Percentiles rank a stretch among this genome's conserved stretches.
Evolutionary conservation across 352 stramenopile genomes (phyloP).

Genomic region (Nothophytophthora sp.): DNA sequence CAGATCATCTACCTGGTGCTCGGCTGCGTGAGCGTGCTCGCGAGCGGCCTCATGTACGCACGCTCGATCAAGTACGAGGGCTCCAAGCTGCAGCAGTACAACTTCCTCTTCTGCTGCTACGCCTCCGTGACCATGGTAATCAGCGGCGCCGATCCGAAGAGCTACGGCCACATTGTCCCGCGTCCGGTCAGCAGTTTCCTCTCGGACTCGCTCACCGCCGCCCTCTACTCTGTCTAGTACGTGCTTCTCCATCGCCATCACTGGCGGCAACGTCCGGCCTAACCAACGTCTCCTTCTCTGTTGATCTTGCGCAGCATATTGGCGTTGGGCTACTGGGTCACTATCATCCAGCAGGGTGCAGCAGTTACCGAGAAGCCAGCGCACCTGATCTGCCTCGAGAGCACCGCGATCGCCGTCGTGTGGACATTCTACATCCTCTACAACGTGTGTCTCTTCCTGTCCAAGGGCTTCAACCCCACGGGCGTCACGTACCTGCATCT

Average conservation of each 20-base stretch:
- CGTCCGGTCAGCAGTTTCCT: slow-evolving; percentile 36
- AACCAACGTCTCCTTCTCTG: slow-evolving; percentile 2
- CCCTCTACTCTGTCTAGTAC: slow-evolving; percentile 49
- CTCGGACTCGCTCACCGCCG: slow-evolving; percentile 39
- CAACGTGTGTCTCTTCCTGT: slow-evolving; percentile 33
- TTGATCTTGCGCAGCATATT: slow-evolving; percentile 24
- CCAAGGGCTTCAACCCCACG: slow-evolving; percentile 36
- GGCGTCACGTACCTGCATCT: slow-evolving; percentile 34
- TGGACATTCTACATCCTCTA: slow-evolving; percentile 45
- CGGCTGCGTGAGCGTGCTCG: slow-evolving; percentile 19
- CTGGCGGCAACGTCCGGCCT: not conserved
- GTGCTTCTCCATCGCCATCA: too few relatives aligned
- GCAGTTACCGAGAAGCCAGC: slow-evolving; percentile 16
- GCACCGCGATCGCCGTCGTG: slow-evolving; percentile 23
- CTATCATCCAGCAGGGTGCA: slow-evolving; percentile 35
- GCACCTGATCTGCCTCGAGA: slow-evolving; percentile 30
- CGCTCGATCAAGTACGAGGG: slow-evolving; percentile 26
- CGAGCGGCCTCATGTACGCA: slow-evolving; percentile 30
- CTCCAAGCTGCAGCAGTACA: slow-evolving; percentile 37
- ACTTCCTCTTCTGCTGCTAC: slow-evolving; percentile 41
- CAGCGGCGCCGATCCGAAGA: slow-evolving; percentile 32
- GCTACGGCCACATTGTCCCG: slow-evolving; percentile 39
- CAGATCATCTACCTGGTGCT: slow-evolving; percentile 37
- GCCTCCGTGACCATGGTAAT: slow-evolving; percentile 36
- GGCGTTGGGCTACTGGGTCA: slow-evolving; percentile 38